phyloP scores from a whole-genome alignment of 805 yeast genomes.

The Wickerhamomyces bovis region DNA sequence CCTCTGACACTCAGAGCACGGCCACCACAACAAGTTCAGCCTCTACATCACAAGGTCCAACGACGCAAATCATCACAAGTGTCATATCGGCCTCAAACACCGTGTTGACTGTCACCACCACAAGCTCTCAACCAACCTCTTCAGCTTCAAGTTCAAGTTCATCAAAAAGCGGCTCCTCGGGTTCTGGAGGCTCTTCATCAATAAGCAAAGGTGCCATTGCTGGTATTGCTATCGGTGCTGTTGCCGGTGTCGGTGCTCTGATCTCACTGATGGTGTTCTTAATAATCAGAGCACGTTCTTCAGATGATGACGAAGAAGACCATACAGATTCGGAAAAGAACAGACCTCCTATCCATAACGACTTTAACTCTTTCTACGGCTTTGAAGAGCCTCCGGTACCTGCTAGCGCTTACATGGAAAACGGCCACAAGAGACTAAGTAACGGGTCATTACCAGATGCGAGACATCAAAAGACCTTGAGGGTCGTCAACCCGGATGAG shows the following conservation, averaged over 20 bases:
- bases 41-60: conserved; percentile 3
- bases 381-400: conserved; percentile 1
- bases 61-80: conserved; percentile 11
- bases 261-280: conserved; percentile 17
- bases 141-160: conserved; percentile 10
- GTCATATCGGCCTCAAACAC: conserved; percentile 13
- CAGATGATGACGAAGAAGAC: conserved; percentile 12
- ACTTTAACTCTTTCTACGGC: conserved; percentile 3
- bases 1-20: conserved; percentile 2
- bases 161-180: conserved; percentile 16
- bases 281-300: conserved; percentile 9
- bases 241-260: conserved; percentile 38
- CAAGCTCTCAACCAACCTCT: conserved; percentile 8
- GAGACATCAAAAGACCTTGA: conserved; percentile 35
- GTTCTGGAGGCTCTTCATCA: conserved; percentile 1
- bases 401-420: neutral
- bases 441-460: conserved; percentile 52
- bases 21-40: conserved; percentile 1
- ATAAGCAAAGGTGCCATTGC: conserved; percentile 45
- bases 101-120: conserved; percentile 4
- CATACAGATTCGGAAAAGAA: conserved; percentile 5
- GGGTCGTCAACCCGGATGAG: conserved; percentile 43
- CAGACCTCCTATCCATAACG: conserved; percentile 9
- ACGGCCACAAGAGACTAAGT: conserved; percentile 43
- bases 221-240: conserved; percentile 52